Conservation (phyloP, 805 yeast genomes). For the Grigorovia jiainica region DNA sequence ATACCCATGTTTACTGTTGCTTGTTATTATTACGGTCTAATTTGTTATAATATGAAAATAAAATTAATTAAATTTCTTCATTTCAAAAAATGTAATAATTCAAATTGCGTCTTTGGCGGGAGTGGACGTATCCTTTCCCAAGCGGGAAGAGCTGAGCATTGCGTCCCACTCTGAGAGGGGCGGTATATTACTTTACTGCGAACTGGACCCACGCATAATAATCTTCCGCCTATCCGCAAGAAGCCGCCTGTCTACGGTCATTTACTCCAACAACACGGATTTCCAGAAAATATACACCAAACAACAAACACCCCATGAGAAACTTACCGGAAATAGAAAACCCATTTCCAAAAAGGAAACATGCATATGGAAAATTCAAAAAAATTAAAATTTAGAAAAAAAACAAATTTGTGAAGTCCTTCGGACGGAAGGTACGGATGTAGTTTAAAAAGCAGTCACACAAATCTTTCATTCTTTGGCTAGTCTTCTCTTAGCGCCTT, state of each 20-base stretch:
- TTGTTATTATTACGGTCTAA: constrained; percentile 4
- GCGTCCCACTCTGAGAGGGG: too few species aligned
- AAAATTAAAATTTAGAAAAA: not conserved
- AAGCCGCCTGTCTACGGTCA: too few species aligned
- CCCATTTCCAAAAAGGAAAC: not conserved
- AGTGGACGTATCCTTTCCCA: too few species aligned
- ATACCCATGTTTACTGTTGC: constrained; percentile 13
- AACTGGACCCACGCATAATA: too few species aligned
- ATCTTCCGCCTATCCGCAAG: too few species aligned
- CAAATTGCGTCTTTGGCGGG: not conserved
- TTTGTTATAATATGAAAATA: not conserved
- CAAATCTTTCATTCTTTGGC: constrained; percentile 2
- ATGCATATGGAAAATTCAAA: not conserved
- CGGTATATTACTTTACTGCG: too few species aligned
- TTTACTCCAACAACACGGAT: too few species aligned
- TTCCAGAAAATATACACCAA: too few species aligned
- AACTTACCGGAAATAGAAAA: too few species aligned
- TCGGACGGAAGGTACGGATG: not conserved
- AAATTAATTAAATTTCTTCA: not conserved
- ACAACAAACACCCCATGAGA: too few species aligned
- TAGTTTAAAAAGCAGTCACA: not conserved
- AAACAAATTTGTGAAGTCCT: not conserved
- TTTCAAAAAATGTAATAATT: not conserved
- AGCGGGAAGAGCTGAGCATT: too few species aligned
- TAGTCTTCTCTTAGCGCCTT: constrained; percentile 20